Conservation (phyloP, 73 alveolate genomes). For the Paramecium bursaria region DNA sequence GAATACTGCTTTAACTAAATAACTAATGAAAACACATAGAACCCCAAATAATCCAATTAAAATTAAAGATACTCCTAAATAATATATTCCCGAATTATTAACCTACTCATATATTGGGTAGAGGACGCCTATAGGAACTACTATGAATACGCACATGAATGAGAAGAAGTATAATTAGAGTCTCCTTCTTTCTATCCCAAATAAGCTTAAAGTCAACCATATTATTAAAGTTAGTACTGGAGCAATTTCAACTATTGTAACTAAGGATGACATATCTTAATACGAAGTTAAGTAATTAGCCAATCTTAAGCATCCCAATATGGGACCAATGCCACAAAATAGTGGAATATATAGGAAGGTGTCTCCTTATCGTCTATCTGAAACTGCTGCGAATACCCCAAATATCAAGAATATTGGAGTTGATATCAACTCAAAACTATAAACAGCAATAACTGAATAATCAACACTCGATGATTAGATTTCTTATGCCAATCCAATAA, state of each 20-base stretch:
- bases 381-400: slow-evolving; percentile 20
- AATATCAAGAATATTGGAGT: slow-evolving; percentile 14
- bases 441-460: neutral
- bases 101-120: slow-evolving; percentile 4
- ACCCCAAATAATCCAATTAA: neutral
- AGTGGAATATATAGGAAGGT: slow-evolving; percentile 11
- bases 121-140: slow-evolving; percentile 46
- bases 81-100: neutral
- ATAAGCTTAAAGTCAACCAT: neutral
- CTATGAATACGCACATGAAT: slow-evolving; percentile 25
- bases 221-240: slow-evolving; percentile 8
- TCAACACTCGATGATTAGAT: neutral
- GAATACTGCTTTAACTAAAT: too few species aligned
- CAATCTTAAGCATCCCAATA: slow-evolving; percentile 16
- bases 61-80: neutral
- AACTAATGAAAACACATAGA: neutral
- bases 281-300: slow-evolving; percentile 3
- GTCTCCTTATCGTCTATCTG: neutral
- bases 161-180: slow-evolving; percentile 13
- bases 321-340: slow-evolving; percentile 28
- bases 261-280: too few species aligned
- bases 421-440: neutral
- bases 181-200: slow-evolving; percentile 50
- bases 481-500: neutral
- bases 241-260: slow-evolving; percentile 7